Base-by-base conservation (phyloP, 1,284 basidiomycete genomes). In the Phlebopus sp. region DNA sequence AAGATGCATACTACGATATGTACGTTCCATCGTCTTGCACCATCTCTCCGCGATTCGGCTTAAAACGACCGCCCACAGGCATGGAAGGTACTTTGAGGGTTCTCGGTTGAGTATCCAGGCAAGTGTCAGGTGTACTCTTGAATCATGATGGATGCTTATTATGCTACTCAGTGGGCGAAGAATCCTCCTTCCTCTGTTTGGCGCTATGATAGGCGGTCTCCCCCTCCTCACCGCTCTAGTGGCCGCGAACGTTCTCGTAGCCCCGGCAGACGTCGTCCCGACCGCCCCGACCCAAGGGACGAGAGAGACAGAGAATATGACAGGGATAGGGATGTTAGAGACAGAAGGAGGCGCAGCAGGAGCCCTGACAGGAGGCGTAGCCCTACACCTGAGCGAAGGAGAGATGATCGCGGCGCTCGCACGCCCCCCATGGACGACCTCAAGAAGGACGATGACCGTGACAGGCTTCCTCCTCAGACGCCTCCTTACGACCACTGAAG, bases 1-100 rank as follows among this genome's bases (percentile, higher is more conserved):
- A 92, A 65, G 89, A 92, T 57, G 90, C 91, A 29, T 92, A 92
- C 68, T 86, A 92, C 63, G 90, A 92, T 56, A 92, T 93, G 91
- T 93, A 69, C 56, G 87, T 74, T n/a, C n/a, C 40, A 27, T 36
- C 21, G 23, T 17, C 25, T 13, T 31, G 18, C 23, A 14, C 5
- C 39, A 32, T 48, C n/a, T 44, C 35, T 27, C 39, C 18, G 39
- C 42, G 30, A 43, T 31, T 29, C 47, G 37, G 53, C 55, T 37
- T 43, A 34, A 57, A 14, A 4, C 35, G 23, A n/a, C 37, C 37
- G 40, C 42, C 32, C 41, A 42, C 54, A 92, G 91, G 90, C 90
- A 93, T 66, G 89, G 88, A 47, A 76, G 86, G 55, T 71, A 78
- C 61, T 90, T 94, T 63, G 90, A 94, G 67, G 90, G 90, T 19